Evolutionary conservation across 495 filamentous ascomycete genomes (phyloP), one percentile per base, ranked within the genome.

Genomic region (Cladorrhinum samala): DNA sequence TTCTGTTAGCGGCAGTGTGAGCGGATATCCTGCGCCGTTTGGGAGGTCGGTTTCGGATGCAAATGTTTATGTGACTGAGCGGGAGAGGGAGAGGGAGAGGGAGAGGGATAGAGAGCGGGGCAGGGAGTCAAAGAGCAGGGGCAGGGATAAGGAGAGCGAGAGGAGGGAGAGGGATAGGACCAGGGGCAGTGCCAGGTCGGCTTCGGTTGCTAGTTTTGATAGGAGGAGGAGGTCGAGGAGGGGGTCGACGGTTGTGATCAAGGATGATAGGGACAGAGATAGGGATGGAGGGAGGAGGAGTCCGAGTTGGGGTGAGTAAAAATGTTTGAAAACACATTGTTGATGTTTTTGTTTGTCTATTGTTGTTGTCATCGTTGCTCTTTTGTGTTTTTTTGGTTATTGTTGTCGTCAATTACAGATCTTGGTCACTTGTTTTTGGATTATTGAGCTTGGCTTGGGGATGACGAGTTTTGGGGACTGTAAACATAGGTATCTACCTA

Each of bases 81-180:
- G 44, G 2, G 52, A 48, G 20, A 47, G 44, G 13, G 40, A 46
- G 3, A 20, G 45, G 25, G 52, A 55, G 9, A 24, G 57, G 23
- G 52, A 58, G 8, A 44, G 55, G 11, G 51, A 60, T 42, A 20
- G 57, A 11, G 50, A 54, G 1, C 36, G 55, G 20, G 53, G 40
- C 8, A 20, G 36, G 13, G 21, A 40, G 2, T 52, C 13, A 40
- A 58, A 20, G 33, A 45, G 9, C 37, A 53, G 17, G 19, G 57
- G 17, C 0, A 43, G 57, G 27, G 53, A 59, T n/a, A 24, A 46
- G 46, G 37, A 53, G 19, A 37, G 6, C 2, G 45, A 52, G 17
- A 57, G 45, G 47, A 53, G 21, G 48, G 46, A 46, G 16, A 43
- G 9, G 20, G 52, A 38, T 9, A 37, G 40, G 18, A 18, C 27